Evolutionary conservation across 805 yeast genomes (phyloP).

Genomic region (Saccharomycopsis javanensis): DNA sequence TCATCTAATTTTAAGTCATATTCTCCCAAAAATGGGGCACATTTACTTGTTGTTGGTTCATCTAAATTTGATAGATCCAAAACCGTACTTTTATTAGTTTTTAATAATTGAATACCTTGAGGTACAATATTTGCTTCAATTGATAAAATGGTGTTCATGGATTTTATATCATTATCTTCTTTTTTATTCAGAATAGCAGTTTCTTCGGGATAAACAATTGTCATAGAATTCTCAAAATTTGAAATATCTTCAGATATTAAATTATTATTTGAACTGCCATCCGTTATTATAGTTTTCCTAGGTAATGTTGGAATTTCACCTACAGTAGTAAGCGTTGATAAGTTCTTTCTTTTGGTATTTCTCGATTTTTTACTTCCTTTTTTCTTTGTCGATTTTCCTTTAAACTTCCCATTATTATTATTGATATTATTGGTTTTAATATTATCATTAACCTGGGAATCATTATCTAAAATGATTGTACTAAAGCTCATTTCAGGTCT

Average conservation of each 20-base stretch:
- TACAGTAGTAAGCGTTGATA: background rate
- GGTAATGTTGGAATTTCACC: background rate
- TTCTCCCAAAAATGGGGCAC: slow-evolving; percentile 6
- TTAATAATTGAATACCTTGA: background rate
- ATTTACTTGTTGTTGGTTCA: slow-evolving; percentile 3
- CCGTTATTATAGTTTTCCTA: background rate
- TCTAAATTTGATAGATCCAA: slow-evolving; percentile 7
- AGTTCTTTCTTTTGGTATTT: background rate
- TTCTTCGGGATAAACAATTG: background rate
- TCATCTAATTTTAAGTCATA: slow-evolving; percentile 3
- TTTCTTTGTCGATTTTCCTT: background rate
- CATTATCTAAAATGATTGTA: background rate
- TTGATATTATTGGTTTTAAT: background rate
- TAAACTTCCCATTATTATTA: background rate
- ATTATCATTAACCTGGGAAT: background rate
- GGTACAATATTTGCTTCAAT: background rate
- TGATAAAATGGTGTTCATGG: background rate
- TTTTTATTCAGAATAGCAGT: background rate
- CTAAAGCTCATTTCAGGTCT: background rate
- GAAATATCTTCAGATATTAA: background rate
- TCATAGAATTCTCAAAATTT: background rate
- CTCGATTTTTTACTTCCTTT: background rate
- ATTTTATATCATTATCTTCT: background rate
- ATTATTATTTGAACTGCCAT: background rate
- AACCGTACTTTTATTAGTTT: background rate